A percentile compares a stretch with the other conserved stretches of the same genome.
These are phyloP conservation scores for Fusarium brachygibbosum DNA, from an alignment of 2,329 filamentous ascomycete genomes.

Conservation along the genomic window DNA sequence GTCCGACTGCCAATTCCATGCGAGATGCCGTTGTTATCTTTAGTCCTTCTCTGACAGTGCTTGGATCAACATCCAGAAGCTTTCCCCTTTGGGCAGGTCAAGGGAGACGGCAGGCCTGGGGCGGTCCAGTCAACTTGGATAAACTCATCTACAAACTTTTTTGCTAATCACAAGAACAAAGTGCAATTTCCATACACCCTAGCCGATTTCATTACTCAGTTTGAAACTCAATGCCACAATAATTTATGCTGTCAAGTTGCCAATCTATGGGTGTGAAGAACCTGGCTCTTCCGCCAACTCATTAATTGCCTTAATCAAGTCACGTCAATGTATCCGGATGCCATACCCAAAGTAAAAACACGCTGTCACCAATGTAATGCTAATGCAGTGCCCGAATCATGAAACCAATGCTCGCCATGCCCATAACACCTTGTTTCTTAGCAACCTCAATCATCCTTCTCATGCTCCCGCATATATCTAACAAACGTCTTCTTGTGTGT, in stretches of 20 bases:
- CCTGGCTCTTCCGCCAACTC: conserved; percentile 8
- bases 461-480: conserved; percentile 89
- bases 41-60: not conserved
- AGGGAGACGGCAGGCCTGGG: conserved; percentile 9
- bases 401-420: conserved; percentile 21
- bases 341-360: conserved; percentile 26
- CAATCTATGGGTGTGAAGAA: conserved; percentile 8
- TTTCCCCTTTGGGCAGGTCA: conserved; percentile 40
- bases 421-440: conserved; percentile 17
- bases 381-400: conserved; percentile 30
- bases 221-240: not conserved
- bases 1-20: conserved; percentile 19
- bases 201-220: not conserved
- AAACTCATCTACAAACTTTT: not conserved
- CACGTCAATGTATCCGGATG: conserved; percentile 4
- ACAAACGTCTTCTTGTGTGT: conserved; percentile 98
- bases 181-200: not conserved
- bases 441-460: conserved; percentile 61
- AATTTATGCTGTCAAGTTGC: conserved; percentile 9
- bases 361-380: conserved; percentile 34
- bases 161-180: not conserved
- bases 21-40: conserved; percentile 10
- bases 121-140: not conserved
- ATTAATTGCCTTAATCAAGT: conserved; percentile 14
- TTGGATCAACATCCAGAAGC: conserved; percentile 33